A percentile compares a stretch with the other conserved stretches of the same genome.
Conservation (phyloP, 2,329 filamentous ascomycete genomes). For the Talaromyces piceae region DNA sequence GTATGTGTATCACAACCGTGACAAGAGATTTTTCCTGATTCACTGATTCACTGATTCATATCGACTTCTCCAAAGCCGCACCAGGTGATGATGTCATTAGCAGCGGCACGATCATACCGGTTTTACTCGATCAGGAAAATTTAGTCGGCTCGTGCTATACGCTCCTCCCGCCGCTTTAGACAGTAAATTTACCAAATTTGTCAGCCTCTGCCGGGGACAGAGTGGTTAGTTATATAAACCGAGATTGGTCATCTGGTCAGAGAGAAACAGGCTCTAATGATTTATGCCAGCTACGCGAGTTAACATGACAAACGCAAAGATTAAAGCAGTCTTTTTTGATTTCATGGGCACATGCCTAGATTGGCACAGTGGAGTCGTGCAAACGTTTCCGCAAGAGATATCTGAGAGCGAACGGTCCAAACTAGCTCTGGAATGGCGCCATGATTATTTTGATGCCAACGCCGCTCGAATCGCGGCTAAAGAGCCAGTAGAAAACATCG, state of each 20-base stretch:
- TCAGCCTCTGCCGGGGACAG: neutral
- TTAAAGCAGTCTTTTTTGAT: conserved; percentile 49
- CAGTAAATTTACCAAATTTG: neutral
- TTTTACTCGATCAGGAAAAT: neutral
- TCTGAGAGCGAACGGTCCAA: conserved; percentile 23
- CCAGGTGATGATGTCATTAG: no score
- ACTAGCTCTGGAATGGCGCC: conserved; percentile 10
- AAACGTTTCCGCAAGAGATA: conserved; percentile 29
- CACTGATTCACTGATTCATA: no score
- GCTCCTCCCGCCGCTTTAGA: neutral
- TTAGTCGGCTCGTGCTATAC: neutral
- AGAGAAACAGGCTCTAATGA: no score
- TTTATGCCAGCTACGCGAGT: neutral
- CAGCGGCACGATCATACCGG: neutral
- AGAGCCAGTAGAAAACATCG: conserved; percentile 28
- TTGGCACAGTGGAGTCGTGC: conserved; percentile 42
- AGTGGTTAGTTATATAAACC: neutral
- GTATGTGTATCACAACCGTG: no score
- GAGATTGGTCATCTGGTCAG: neutral
- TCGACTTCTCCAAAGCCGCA: no score
- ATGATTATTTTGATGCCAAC: conserved; percentile 9
- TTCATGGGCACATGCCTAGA: conserved; percentile 54
- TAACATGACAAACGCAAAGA: conserved; percentile 12
- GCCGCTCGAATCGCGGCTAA: conserved; percentile 2
- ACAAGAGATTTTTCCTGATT: no score